These are phyloP conservation scores for Nepenthes gracilis DNA, from an alignment of 148 eudicot genomes.

Conservation along the genomic window DNA sequence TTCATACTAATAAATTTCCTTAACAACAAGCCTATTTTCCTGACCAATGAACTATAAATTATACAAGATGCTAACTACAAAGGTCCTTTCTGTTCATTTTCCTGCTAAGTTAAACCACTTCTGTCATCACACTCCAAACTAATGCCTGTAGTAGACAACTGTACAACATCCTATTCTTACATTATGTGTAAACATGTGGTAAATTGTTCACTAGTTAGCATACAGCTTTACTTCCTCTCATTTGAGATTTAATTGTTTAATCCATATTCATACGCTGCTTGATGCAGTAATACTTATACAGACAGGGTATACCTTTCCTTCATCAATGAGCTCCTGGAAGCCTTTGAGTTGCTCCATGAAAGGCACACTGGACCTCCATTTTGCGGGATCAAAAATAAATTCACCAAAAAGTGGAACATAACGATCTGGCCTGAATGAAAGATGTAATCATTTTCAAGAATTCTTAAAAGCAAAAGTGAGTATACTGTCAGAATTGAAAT, in stretches of 20 bases:
- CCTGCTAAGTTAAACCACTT: no score
- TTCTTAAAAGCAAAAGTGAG: neutral
- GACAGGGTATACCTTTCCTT: constrained; percentile 66
- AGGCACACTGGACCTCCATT: constrained; percentile 76
- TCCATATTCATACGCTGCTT: neutral
- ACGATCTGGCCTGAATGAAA: constrained; percentile 76
- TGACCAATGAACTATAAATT: no score
- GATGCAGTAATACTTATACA: neutral
- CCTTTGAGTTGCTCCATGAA: constrained; percentile 82
- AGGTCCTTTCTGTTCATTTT: no score
- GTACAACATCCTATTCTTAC: no score
- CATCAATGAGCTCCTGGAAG: constrained; percentile 72
- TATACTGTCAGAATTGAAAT: neutral
- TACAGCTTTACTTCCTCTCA: no score
- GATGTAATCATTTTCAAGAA: neutral
- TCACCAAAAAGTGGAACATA: constrained; percentile 87
- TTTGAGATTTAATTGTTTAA: neutral
- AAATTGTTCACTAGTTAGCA: no score
- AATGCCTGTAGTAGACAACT: no score
- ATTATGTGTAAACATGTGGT: no score
- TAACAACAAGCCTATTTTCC: no score
- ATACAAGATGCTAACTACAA: no score
- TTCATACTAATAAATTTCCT: no score
- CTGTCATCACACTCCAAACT: no score
- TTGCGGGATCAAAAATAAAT: constrained; percentile 55